A percentile compares a stretch with the other conserved stretches of the same genome.
phyloP scores from a whole-genome alignment of 495 filamentous ascomycete genomes.

The Trichoderma erinaceum region DNA sequence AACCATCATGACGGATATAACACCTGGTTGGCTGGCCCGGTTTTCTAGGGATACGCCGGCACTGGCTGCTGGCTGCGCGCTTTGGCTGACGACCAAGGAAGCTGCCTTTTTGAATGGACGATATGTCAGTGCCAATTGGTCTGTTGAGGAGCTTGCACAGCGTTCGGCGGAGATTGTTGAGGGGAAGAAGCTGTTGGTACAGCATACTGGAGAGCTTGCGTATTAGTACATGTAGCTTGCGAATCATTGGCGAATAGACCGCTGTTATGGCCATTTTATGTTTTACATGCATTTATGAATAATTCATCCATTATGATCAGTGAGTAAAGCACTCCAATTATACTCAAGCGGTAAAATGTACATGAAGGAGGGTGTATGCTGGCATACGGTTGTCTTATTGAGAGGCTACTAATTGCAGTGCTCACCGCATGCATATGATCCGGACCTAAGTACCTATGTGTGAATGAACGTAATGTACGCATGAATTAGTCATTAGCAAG shows the following conservation, averaged over 20 bases:
- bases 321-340: no score
- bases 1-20: neutral
- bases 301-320: no score
- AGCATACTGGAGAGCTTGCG: neutral
- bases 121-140: neutral
- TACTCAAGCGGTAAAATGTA: no score
- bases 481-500: no score
- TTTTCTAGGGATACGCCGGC: neutral
- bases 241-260: neutral
- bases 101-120: neutral
- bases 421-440: no score
- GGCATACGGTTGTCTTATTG: no score
- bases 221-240: neutral
- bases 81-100: constrained; percentile 5
- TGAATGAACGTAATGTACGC: no score
- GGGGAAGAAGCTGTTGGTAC: neutral
- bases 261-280: no score
- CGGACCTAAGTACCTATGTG: no score
- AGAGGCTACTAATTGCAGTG: no score
- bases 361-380: no score
- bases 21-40: neutral
- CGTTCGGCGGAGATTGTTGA: neutral
- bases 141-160: neutral
- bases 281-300: neutral
- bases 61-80: neutral